Evolutionary conservation across 345 rosid species (phyloP).

Genomic region (Turritis glabra): DNA sequence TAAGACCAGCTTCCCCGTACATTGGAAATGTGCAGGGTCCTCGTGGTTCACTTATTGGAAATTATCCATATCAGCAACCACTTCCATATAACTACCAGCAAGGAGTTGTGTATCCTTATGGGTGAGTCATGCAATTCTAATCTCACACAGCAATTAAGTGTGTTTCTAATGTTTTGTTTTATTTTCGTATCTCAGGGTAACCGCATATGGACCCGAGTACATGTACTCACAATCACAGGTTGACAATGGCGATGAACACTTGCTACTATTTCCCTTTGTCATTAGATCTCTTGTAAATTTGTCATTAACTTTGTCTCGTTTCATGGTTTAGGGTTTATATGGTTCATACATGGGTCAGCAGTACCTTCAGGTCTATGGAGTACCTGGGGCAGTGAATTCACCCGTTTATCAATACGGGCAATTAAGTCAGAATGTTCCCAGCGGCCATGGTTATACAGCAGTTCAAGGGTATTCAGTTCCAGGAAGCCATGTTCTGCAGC

Average conservation of each 20-base stretch:
- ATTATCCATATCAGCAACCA: constrained; percentile 78
- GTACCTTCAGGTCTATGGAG: constrained; percentile 78
- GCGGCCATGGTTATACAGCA: constrained; percentile 66
- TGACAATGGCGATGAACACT: neutral
- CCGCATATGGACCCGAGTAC: constrained; percentile 83
- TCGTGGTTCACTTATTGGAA: constrained; percentile 62
- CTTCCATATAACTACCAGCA: constrained; percentile 72
- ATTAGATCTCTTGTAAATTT: neutral
- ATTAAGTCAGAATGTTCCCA: constrained; percentile 58
- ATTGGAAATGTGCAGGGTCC: constrained; percentile 59
- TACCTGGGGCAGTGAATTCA: constrained; percentile 65
- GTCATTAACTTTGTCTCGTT: neutral
- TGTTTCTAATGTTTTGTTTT: constrained; percentile 12
- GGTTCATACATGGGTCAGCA: constrained; percentile 75
- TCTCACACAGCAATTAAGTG: constrained; percentile 6
- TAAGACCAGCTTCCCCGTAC: constrained; percentile 64
- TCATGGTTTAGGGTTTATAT: constrained; percentile 58
- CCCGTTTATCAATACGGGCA: constrained; percentile 72
- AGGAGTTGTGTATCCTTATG: constrained; percentile 76
- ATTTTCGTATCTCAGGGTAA: constrained; percentile 50
- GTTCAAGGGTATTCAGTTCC: constrained; percentile 82
- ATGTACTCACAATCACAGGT: constrained; percentile 78
- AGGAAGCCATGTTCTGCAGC: constrained; percentile 74
- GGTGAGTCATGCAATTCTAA: constrained; percentile 55
- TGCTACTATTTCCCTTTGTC: neutral